Evolutionary conservation across 148 eudicot species (phyloP).

Genomic region (Vaccinium vitisidaea): DNA sequence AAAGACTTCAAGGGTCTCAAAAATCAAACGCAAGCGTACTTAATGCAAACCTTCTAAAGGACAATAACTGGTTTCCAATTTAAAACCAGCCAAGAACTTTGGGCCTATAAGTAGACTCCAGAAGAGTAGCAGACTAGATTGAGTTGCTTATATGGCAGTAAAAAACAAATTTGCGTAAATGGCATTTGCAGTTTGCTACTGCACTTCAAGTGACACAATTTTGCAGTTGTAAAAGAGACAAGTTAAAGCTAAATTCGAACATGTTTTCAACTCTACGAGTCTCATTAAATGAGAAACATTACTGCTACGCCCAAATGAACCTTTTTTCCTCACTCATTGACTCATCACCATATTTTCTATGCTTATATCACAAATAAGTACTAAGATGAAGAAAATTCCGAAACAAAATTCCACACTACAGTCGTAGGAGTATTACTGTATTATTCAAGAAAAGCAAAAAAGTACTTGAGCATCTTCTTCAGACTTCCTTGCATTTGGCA

Average conservation of each 20-base stretch:
- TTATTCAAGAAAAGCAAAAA: background rate
- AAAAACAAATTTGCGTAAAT: background rate
- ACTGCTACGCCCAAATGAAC: background rate
- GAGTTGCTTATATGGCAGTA: background rate
- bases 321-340: background rate
- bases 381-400: background rate
- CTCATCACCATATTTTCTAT: background rate
- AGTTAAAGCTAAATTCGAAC: background rate
- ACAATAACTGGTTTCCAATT: background rate
- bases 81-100: background rate
- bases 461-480: constrained; percentile 5
- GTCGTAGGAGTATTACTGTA: background rate
- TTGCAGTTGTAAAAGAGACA: background rate
- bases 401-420: background rate
- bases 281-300: background rate
- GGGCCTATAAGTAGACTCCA: background rate
- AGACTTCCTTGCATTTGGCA: background rate
- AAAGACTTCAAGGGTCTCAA: background rate
- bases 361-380: background rate
- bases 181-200: background rate
- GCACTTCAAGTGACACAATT: background rate
- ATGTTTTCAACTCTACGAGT: background rate
- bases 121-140: background rate
- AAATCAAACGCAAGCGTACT: background rate
- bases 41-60: background rate